These are phyloP conservation scores for Populus hybrid DNA, from an alignment of 441 rosid species.

Conservation along the genomic window DNA sequence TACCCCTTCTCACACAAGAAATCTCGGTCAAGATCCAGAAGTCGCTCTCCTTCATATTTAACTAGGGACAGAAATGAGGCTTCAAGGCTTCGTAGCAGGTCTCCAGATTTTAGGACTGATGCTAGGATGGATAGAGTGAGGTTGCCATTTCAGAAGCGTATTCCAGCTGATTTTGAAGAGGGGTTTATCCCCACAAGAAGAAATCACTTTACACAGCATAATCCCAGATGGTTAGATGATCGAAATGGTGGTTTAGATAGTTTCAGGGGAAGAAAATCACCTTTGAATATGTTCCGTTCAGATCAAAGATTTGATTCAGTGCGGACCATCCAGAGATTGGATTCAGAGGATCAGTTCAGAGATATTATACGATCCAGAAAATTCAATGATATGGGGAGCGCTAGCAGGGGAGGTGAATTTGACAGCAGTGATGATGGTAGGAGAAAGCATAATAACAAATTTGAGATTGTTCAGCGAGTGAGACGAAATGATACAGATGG, in stretches of 20 bases:
- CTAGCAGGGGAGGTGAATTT: slow-evolving; percentile 30
- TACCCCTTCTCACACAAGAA: slow-evolving; percentile 28
- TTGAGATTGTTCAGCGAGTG: slow-evolving; percentile 26
- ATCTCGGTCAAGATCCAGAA: slow-evolving; percentile 45
- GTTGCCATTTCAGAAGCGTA: slow-evolving; percentile 43
- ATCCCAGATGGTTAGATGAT: slow-evolving; percentile 33
- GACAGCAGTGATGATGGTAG: slow-evolving; percentile 27
- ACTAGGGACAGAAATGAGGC: slow-evolving; percentile 34
- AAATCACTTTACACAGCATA: slow-evolving; percentile 27
- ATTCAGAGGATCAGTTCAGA: slow-evolving; percentile 26
- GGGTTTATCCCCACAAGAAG: slow-evolving; percentile 20
- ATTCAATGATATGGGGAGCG: slow-evolving; percentile 21
- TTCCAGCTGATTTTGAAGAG: slow-evolving; percentile 32
- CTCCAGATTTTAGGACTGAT: slow-evolving; percentile 38
- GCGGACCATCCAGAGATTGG: slow-evolving; percentile 24
- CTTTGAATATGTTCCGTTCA: slow-evolving; percentile 30
- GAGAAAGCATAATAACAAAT: slow-evolving; percentile 22
- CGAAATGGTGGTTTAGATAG: slow-evolving; percentile 29
- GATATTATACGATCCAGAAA: slow-evolving; percentile 19
- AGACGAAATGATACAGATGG: slow-evolving; percentile 30
- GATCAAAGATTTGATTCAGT: slow-evolving; percentile 34
- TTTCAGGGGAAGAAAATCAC: slow-evolving; percentile 40
- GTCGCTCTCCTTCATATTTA: slow-evolving; percentile 40
- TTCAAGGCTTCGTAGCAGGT: slow-evolving; percentile 38
- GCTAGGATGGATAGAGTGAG: slow-evolving; percentile 38